These are phyloP conservation scores for Asclepias syriaca DNA, from an alignment of 257 asterid genomes.

Conservation along the genomic window DNA sequence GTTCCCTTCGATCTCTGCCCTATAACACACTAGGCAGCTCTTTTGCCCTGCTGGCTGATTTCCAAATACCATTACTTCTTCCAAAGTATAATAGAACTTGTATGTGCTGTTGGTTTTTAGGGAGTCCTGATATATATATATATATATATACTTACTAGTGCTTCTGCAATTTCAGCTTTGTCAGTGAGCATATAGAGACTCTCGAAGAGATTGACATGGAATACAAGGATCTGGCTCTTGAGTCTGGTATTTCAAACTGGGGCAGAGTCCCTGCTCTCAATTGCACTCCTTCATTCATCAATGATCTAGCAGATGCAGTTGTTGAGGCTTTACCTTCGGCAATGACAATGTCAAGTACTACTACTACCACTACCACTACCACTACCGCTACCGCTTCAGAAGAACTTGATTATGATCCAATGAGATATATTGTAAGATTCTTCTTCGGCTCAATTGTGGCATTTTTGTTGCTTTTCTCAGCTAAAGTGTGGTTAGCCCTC, in stretches of 20 bases:
- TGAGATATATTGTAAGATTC: slow-evolving; percentile 42
- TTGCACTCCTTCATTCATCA: slow-evolving; percentile 76
- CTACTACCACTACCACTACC: neutral
- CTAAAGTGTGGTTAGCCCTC: slow-evolving; percentile 43
- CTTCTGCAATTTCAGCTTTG: slow-evolving; percentile 57
- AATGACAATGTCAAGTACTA: slow-evolving; percentile 44
- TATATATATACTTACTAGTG: neutral
- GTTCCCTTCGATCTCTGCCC: neutral
- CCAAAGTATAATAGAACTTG: neutral
- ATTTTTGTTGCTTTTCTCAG: slow-evolving; percentile 61
- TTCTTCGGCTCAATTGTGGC: slow-evolving; percentile 78
- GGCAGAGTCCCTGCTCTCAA: slow-evolving; percentile 98
- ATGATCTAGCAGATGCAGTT: slow-evolving; percentile 88
- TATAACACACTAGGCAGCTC: neutral
- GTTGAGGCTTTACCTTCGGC: slow-evolving; percentile 88
- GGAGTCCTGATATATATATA: too few species aligned
- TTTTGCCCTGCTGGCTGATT: neutral
- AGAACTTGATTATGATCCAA: slow-evolving; percentile 36
- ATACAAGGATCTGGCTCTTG: slow-evolving; percentile 79
- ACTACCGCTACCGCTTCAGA: slow-evolving; percentile 25
- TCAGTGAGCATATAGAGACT: slow-evolving; percentile 98
- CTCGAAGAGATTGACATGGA: slow-evolving; percentile 98
- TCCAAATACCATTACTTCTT: neutral
- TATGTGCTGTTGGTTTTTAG: neutral
- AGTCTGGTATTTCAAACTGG: slow-evolving; percentile 83